These are phyloP conservation scores for Acorus calamus DNA, from an alignment of 106 monocot species.

Conservation along the genomic window DNA sequence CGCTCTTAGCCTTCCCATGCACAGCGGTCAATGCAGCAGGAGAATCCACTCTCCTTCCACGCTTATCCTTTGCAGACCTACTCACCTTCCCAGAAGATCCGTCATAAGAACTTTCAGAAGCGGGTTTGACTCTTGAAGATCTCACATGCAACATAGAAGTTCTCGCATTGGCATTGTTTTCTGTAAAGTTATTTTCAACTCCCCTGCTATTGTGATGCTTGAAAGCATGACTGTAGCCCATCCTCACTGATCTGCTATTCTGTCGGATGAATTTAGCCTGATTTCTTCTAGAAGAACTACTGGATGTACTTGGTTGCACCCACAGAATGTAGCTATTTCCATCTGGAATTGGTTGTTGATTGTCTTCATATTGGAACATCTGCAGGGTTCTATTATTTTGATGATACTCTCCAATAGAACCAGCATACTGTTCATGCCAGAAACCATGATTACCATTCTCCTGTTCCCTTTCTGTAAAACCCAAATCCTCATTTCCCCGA, in stretches of 20 bases:
- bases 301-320: conserved; percentile 15
- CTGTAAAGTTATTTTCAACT: conserved; percentile 17
- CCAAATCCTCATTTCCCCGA: conserved; percentile 23
- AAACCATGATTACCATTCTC: conserved; percentile 22
- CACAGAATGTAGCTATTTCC: conserved; percentile 17
- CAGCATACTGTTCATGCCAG: conserved; percentile 36
- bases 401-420: conserved; percentile 16
- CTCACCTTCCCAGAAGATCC: conserved; percentile 23
- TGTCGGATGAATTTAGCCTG: conserved; percentile 32
- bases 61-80: conserved; percentile 44
- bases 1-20: conserved; percentile 29
- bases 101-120: conserved; percentile 39
- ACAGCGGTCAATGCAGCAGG: conserved; percentile 6
- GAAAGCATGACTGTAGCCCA: conserved; percentile 22
- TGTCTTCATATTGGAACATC: conserved; percentile 25
- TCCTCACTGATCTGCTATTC: conserved; percentile 13
- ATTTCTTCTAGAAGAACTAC: conserved; percentile 14
- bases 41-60: conserved; percentile 39
- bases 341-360: conserved; percentile 8
- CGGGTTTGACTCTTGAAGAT: conserved; percentile 36
- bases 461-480: conserved; percentile 16
- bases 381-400: conserved; percentile 19
- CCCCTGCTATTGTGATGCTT: conserved; percentile 18
- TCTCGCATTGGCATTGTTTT: conserved; percentile 21
- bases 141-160: conserved; percentile 23